These are phyloP conservation scores for Ophiocordyceps camponoti-rufipedis DNA, from an alignment of 2,329 filamentous ascomycete genomes.

Conservation along the genomic window DNA sequence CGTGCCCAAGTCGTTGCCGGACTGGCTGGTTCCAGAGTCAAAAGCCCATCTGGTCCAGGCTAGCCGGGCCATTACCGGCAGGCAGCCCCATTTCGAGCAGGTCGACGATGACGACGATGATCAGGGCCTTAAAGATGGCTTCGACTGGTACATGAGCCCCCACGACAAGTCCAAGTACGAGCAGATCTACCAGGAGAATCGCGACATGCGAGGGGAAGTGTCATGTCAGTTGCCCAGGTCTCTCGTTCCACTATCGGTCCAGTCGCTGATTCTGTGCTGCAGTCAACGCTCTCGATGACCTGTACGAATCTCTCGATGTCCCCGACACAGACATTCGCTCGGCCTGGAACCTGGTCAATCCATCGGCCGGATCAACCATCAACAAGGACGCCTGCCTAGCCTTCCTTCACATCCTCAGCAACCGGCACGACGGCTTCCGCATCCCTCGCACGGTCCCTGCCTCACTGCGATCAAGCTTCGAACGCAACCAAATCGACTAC, in stretches of 20 bases:
- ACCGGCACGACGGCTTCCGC: conserved; percentile 84
- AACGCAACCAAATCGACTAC: conserved; percentile 94
- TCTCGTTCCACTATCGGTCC: not conserved
- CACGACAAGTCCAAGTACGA: conserved; percentile 86
- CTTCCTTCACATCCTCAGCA: conserved; percentile 92
- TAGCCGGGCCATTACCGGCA: conserved; percentile 58
- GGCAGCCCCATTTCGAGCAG: conserved; percentile 67
- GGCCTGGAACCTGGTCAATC: conserved; percentile 96
- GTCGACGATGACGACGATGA: conserved; percentile 71
- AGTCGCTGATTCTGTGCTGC: conserved; percentile 1
- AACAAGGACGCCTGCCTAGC: conserved; percentile 90
- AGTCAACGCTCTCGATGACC: conserved; percentile 63
- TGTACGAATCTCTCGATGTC: conserved; percentile 67
- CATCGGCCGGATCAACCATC: conserved; percentile 62
- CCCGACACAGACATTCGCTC: conserved; percentile 68
- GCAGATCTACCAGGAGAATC: conserved; percentile 87
- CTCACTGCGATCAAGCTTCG: conserved; percentile 78
- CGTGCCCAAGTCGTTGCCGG: conserved; percentile 70
- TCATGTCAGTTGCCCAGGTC: conserved; percentile 35
- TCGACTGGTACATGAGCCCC: conserved; percentile 99
- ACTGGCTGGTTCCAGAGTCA: conserved; percentile 93
- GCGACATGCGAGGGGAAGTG: conserved; percentile 71
- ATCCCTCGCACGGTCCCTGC: conserved; percentile 85
- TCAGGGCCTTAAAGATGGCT: conserved; percentile 78
- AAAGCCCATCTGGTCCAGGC: conserved; percentile 84